These are phyloP conservation scores for Nicotiana tabacum DNA, from an alignment of 257 asterid species.

Conservation along the genomic window DNA sequence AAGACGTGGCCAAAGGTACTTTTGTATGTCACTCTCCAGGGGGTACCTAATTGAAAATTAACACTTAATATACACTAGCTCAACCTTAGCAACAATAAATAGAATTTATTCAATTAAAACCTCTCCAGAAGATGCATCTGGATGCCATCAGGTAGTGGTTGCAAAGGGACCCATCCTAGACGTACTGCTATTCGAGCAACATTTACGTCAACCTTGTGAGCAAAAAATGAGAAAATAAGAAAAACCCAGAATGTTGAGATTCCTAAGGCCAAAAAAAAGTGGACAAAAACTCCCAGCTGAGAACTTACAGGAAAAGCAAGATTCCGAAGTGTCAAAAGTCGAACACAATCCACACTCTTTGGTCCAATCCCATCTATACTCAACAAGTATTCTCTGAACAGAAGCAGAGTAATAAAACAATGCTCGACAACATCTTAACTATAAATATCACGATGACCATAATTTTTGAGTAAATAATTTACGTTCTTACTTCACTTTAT, in stretches of 20 bases:
- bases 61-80: not conserved
- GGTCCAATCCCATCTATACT: constrained; percentile 54
- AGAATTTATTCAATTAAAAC: constrained; percentile 23
- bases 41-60: constrained; percentile 42
- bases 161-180: constrained; percentile 67
- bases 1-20: constrained; percentile 55
- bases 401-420: not conserved
- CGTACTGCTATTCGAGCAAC: constrained; percentile 55
- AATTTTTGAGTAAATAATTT: not conserved
- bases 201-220: constrained; percentile 56
- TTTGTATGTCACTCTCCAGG: constrained; percentile 35
- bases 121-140: constrained; percentile 40
- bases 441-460: not conserved
- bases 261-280: not conserved
- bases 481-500: constrained; percentile 37
- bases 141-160: constrained; percentile 45
- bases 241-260: constrained; percentile 1
- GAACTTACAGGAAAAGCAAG: constrained; percentile 60
- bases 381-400: constrained; percentile 47
- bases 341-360: constrained; percentile 70
- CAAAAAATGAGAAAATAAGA: not conserved
- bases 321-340: constrained; percentile 55
- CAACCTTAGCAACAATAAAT: not conserved
- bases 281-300: not conserved
- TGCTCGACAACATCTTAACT: not conserved